phyloP scores from a whole-genome alignment of 345 rosid genomes.

The Microcos paniculata region DNA sequence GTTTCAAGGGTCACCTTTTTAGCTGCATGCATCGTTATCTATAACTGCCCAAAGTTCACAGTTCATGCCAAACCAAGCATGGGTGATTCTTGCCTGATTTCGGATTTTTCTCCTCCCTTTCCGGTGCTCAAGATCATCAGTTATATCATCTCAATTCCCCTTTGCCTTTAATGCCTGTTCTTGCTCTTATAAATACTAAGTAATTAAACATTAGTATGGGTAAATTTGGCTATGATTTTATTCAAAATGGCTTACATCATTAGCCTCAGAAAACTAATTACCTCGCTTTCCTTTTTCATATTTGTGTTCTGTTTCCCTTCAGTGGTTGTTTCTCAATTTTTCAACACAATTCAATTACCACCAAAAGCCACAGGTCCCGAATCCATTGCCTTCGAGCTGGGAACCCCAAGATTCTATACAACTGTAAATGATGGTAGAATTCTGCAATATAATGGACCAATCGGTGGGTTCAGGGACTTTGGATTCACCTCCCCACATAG shows the following conservation, averaged over 20 bases:
- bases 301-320: background rate
- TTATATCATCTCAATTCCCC: background rate
- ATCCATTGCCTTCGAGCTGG: constrained; percentile 7
- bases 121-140: background rate
- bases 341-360: background rate
- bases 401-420: background rate
- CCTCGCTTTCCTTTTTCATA: background rate
- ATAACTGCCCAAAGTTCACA: background rate
- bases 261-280: background rate
- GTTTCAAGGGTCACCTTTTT: background rate
- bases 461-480: background rate
- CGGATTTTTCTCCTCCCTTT: background rate
- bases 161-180: background rate
- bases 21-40: background rate
- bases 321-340: background rate
- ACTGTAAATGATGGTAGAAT: constrained; percentile 12
- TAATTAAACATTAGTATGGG: background rate
- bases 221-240: background rate
- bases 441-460: background rate
- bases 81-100: background rate
- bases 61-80: background rate
- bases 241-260: background rate
- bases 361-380: background rate
- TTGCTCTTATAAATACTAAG: background rate
- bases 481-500: constrained; percentile 7